Evolutionary conservation across 2,329 filamentous ascomycete species (phyloP), one percentile per base, ranked within the genome.

Genomic region (Aspergillus transmontanensis): DNA sequence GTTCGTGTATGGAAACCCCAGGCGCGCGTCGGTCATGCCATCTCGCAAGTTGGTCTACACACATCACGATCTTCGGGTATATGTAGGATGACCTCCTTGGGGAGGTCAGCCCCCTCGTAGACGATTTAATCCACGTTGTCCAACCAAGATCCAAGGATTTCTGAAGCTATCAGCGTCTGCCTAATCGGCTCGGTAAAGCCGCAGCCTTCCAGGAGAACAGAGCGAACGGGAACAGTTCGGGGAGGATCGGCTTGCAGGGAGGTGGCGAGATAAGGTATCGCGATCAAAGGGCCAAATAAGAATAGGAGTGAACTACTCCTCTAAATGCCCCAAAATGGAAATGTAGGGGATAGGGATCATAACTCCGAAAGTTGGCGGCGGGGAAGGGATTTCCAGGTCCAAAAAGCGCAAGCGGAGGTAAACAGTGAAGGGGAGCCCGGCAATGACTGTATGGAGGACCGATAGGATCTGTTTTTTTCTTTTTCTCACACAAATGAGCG

Each of bases 41-140:
- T 65, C 61, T 64, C 69, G 69, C 65, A 61, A 71, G 69, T 66
- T 65, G 62, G 61, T 70, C 66, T 60, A 69, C 65, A 69, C 65
- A 69, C 76, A 78, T 79, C 63, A 65, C 71, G 69, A 70, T 67
- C 66, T 64, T 68, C 62, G 64, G 61, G 65, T 69, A 66, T 69
- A 67, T 70, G 64, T 67, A 72, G 72, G 75, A 77, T 73, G 75
- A 78, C 76, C 76, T 76, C 76, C 75, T 73, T 58, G 73, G 73
- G 74, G 76, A 78, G 76, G 76, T 76, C 76, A 78, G 73, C 74
- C 76, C 76, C 76, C 75, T 72, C 65, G 65, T 71, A 64, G 63
- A 68, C 68, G 65, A 69, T 72, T 72, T 68, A 73, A 76, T 76
- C 75, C 75, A 76, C 76, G 72, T 73, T 76, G 74, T 72, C 58